phyloP scores from a whole-genome alignment of 2,329 filamentous ascomycete genomes.

The Alternaria burnsii region DNA sequence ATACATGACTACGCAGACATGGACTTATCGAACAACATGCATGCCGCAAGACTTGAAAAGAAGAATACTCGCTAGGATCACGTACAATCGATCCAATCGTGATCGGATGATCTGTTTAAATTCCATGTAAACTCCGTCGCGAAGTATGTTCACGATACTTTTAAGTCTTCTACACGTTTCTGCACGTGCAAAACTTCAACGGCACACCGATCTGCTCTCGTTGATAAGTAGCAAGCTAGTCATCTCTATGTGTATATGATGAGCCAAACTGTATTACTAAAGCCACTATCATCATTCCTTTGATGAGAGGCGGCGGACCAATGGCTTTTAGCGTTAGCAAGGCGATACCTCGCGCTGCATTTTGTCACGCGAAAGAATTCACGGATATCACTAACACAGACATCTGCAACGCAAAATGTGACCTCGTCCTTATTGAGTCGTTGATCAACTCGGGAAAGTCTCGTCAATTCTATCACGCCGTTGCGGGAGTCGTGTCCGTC shows the following conservation, averaged over 20 bases:
- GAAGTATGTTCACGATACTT: neutral
- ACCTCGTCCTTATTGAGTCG: slow-evolving; percentile 66
- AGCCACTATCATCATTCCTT: slow-evolving; percentile 62
- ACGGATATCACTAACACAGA: slow-evolving; percentile 53
- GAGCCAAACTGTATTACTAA: slow-evolving; percentile 7
- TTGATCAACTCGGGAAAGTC: slow-evolving; percentile 67
- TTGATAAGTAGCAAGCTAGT: neutral
- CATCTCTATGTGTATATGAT: neutral
- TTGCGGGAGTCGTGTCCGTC: slow-evolving; percentile 34
- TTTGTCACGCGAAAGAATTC: slow-evolving; percentile 57
- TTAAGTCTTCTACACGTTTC: neutral
- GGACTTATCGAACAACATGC: neutral
- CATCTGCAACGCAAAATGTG: slow-evolving; percentile 53
- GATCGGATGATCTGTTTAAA: neutral
- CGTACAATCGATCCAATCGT: neutral
- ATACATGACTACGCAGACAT: neutral
- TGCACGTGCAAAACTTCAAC: neutral
- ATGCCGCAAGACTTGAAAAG: neutral
- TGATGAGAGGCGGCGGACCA: slow-evolving; percentile 71
- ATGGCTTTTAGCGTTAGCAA: slow-evolving; percentile 68
- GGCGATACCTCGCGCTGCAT: slow-evolving; percentile 61
- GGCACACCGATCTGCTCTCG: neutral
- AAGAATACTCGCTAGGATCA: neutral
- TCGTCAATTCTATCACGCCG: slow-evolving; percentile 57
- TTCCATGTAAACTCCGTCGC: neutral